Base-by-base conservation (phyloP, 2,329 filamentous ascomycete genomes). In the Aspergillus sp. region DNA sequence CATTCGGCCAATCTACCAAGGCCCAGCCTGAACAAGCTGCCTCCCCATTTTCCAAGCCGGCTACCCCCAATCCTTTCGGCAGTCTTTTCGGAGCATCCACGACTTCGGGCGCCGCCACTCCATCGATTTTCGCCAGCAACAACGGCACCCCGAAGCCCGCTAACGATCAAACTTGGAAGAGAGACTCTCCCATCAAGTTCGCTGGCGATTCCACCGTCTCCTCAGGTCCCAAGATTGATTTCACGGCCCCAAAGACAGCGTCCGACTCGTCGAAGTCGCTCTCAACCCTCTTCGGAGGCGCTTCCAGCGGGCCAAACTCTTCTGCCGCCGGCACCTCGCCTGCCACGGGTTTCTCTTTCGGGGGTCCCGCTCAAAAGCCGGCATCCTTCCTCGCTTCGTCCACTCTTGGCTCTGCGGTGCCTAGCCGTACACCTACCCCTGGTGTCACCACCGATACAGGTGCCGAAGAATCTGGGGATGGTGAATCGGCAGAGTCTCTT, bases 401-500 rank as follows among this genome's bases (percentile, higher is more conserved):
- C 6, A 70, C 64, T 6, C 55, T 66, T 24, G 77, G 69, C 10
- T 75, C 78, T n/a, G 74, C 67, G 7, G 67, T 72, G 39, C 71
- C 73, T 18, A 82, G 78, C 22, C 76, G 78, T 29, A 74, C 76
- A 22, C 79, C 80, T 4, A 81, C 80, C 2, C 80, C 80, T 10
- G 78, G 77, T n/a, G 65, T 73, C 36, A 78, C 78, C 4, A 79
- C 78, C 46, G 78, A 79, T 52, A 75, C 74, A 22, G 76, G 72
- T 31, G 74, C 75, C 2, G 72, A 74, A 18, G 74, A 77, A 54
- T 67, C 76, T 29, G 73, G 70, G 18, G 81, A 85, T 63, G 85
- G 86, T 65, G 83, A 84, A 57, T 82, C 80, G 61, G 57, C 68
- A 0, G 85, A 85, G 69, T 82, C 84, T 70, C 83, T 90, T 61